Evolutionary conservation across 306 rosid species (phyloP).

Genomic region (Erythrophleum fordii): DNA sequence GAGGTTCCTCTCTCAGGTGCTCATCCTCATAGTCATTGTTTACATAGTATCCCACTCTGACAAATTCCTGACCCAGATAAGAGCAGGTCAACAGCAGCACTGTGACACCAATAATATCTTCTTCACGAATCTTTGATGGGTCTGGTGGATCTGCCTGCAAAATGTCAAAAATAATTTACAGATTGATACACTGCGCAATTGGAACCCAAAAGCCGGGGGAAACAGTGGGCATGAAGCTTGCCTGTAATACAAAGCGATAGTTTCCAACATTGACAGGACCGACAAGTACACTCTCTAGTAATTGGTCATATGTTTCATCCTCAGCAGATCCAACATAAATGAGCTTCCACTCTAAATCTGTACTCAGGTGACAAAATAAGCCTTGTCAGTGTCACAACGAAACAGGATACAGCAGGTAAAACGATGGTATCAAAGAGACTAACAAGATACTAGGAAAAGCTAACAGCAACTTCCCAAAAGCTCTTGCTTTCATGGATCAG

Average conservation of each 20-base stretch:
- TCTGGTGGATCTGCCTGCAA: conserved; percentile 93
- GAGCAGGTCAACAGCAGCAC: conserved; percentile 87
- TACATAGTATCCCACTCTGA: conserved; percentile 90
- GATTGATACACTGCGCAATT: conserved; percentile 18
- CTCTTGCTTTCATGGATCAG: not conserved
- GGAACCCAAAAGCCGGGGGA: conserved; percentile 1
- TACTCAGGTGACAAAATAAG: conserved; percentile 10
- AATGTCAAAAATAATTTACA: conserved; percentile 1
- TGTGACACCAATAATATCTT: conserved; percentile 87
- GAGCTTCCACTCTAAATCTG: conserved; percentile 97
- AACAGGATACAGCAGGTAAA: not conserved
- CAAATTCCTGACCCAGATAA: conserved; percentile 85
- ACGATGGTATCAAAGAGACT: not conserved
- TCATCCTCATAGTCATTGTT: conserved; percentile 95
- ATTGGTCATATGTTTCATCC: conserved; percentile 92
- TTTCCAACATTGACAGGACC: conserved; percentile 96
- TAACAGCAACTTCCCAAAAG: not conserved
- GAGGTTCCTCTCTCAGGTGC: conserved; percentile 94
- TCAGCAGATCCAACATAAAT: conserved; percentile 93
- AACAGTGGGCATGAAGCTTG: conserved; percentile 27
- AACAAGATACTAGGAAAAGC: conserved; percentile 4
- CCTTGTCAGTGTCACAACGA: conserved; percentile 14
- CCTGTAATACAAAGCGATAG: conserved; percentile 88
- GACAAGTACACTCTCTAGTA: conserved; percentile 89
- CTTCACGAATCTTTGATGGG: conserved; percentile 90